These are phyloP conservation scores for Exophiala sideris DNA, from an alignment of 2,329 filamentous ascomycete genomes.

Conservation along the genomic window DNA sequence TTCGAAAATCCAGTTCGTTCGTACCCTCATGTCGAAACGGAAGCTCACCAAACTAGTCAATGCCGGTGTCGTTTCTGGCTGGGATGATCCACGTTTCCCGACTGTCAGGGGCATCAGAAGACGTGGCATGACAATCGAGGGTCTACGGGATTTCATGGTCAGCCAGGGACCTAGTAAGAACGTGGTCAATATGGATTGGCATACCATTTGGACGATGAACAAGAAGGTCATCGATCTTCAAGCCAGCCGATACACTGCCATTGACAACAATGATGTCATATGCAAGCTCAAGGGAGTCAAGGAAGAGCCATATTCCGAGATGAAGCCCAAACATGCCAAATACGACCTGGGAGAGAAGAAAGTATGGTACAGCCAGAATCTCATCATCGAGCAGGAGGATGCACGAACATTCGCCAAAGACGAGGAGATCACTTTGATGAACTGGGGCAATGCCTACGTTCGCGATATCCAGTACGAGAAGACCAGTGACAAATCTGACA, in stretches of 20 bases:
- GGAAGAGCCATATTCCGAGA: slow-evolving; percentile 38
- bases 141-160: slow-evolving; percentile 49
- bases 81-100: slow-evolving; percentile 52
- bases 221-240: slow-evolving; percentile 78
- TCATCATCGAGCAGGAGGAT: slow-evolving; percentile 35
- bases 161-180: slow-evolving; percentile 50
- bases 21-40: slow-evolving; percentile 50
- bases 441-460: slow-evolving; percentile 32
- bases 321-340: slow-evolving; percentile 34
- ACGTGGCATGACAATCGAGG: slow-evolving; percentile 49
- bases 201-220: slow-evolving; percentile 56
- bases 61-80: slow-evolving; percentile 47
- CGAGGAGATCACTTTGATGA: slow-evolving; percentile 37
- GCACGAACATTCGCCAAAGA: slow-evolving; percentile 32
- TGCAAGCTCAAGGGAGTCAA: slow-evolving; percentile 60
- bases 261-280: slow-evolving; percentile 30
- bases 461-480: slow-evolving; percentile 25
- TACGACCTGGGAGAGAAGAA: slow-evolving; percentile 35
- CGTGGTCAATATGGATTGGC: slow-evolving; percentile 50
- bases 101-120: slow-evolving; percentile 50
- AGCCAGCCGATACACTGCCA: slow-evolving; percentile 32
- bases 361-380: slow-evolving; percentile 31
- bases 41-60: slow-evolving; percentile 52
- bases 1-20: slow-evolving; percentile 52
- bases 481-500: slow-evolving; percentile 18